Base-by-base conservation (phyloP, 2,329 filamentous ascomycete species). In the Trichoderma atroviride region DNA sequence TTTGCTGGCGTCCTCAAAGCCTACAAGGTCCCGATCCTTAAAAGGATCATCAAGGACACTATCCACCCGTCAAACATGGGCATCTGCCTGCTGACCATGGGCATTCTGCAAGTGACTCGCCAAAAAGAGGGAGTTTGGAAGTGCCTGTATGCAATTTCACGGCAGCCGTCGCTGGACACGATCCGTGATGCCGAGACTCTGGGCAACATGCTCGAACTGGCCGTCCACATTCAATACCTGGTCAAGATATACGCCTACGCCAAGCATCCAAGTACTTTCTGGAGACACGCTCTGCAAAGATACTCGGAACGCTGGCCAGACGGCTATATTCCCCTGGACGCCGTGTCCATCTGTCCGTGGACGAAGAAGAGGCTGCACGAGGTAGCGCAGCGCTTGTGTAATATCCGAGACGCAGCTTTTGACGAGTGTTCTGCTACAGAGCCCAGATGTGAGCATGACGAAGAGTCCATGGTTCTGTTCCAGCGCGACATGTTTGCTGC, bases 401-500 rank as follows among this genome's bases (percentile, higher is more conserved):
- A 37, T 19, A 37, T 67, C n/a, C 64, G 64, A 59, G 64, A 67
- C 16, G 64, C 55, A 5, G 53, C 55, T 11, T 19, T 67, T 0
- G 55, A 22, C 33, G 37, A 67, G 22, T 9, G 7, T 16, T 40
- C 43, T 16, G 31, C 29, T 10, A 16, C 40, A 31, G 14, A 31
- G 16, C 64, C 64, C 14, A 24, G n/a, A 52, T 29, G 22, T 2
- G 11, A 37, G 10, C 64, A 67, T 29, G 35, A 55, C 4, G 22
- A n/a, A 16, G 64, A 59, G 22, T 11, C 37, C 37, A 67, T 67
- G 64, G 43, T 40, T 29, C 55, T 67, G n/a, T 67, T 59, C 22
- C 64, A 67, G 40, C 55, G 64, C 16, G 64, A 67, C 16, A 67
- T 67, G 64, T 67, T 67, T 19, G 27, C 40, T 22, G 64, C 64